Evolutionary conservation across 257 asterid species (phyloP), one percentile per base, ranked within the genome.

Genomic region (Scutellaria barbata): DNA sequence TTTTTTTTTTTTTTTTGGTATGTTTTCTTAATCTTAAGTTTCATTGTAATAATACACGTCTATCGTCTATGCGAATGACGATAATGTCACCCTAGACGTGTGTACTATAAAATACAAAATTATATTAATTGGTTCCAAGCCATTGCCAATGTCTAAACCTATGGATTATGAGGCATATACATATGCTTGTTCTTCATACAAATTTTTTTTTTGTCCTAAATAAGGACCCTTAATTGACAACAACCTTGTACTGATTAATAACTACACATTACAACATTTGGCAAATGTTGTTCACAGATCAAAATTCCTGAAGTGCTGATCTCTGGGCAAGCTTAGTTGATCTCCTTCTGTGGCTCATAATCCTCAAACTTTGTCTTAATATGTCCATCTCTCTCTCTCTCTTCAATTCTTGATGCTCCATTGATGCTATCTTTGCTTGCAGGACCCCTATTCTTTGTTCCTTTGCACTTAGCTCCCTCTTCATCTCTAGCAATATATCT

Each of bases 331-430:
- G 43, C 75, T 64, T 83, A 48, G 82, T 22, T 69, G 87, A 55
- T 77, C 76, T 85, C 79, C 42, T 87, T 35, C 61, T 79, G 77
- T 86, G 87, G 77, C 94, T 83, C 85, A 89, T 81, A 41, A 90
- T 94, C 79, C 85, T 79, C 79, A 90, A 73, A 76, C 98, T 89
- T 51, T 94, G 97, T 41, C 87, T 83, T 30, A 94, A 66, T 45
- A 87, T 93, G 45, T 89, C 96, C 58, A 89, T 63, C 79, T 94
- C 97, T 35, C 95, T 87, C 65, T 87, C 90, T 46, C 89, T 77
- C 76, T 71, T 87, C 74, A 55, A 66, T 61, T 86, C 94, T 79
- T 78, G 82, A 41, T 84, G 68, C 22, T 90, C 88, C 92, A 87
- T 68, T 16, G 87, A 56, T 0, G 74, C 87, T 43, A 94, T 37